A percentile compares a stretch with the other conserved stretches of the same genome.
phyloP scores from a whole-genome alignment of 75 land plant species.

The Chamaecyparis obtusa region DNA sequence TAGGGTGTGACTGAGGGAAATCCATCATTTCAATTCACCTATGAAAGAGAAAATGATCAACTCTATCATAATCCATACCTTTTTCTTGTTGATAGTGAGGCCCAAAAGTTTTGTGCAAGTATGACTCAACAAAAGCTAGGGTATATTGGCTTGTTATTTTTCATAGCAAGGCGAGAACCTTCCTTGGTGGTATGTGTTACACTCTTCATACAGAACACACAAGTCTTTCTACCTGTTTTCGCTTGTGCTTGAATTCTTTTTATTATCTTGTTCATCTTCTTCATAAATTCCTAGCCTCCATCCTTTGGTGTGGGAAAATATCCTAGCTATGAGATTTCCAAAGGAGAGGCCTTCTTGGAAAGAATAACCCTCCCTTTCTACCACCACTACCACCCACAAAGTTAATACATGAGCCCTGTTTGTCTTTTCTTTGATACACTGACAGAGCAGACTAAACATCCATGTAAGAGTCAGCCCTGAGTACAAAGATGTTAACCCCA shows the following conservation, averaged over 20 bases:
- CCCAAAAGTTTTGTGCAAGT: conserved; percentile 27
- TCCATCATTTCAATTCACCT: too few species aligned
- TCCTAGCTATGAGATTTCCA: conserved; percentile 31
- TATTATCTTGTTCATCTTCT: conserved; percentile 14
- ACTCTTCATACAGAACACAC: conserved; percentile 29
- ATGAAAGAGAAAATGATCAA: too few species aligned
- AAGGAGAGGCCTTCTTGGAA: conserved; percentile 32
- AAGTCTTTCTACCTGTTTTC: conserved; percentile 18
- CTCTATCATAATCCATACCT: conserved; percentile 8
- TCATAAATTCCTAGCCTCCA: conserved; percentile 27
- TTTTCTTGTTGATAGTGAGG: conserved; percentile 21
- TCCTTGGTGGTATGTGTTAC: conserved; percentile 18
- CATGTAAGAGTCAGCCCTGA: too few species aligned
- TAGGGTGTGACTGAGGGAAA: too few species aligned
- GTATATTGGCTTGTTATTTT: conserved; percentile 19
- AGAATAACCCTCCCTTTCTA: conserved; percentile 22
- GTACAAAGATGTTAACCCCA: too few species aligned
- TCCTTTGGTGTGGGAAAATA: conserved; percentile 22
- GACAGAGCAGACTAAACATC: too few species aligned
- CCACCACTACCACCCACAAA: conserved; percentile 41
- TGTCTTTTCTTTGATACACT: too few species aligned
- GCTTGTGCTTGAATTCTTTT: conserved; percentile 18
- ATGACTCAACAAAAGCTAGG: conserved; percentile 25
- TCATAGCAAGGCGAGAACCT: conserved; percentile 23
- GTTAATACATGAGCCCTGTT: conserved; percentile 39